Evolutionary conservation across 345 rosid genomes (phyloP), one percentile per base, ranked within the genome.

Genomic region (Eucalyptus marginata): DNA sequence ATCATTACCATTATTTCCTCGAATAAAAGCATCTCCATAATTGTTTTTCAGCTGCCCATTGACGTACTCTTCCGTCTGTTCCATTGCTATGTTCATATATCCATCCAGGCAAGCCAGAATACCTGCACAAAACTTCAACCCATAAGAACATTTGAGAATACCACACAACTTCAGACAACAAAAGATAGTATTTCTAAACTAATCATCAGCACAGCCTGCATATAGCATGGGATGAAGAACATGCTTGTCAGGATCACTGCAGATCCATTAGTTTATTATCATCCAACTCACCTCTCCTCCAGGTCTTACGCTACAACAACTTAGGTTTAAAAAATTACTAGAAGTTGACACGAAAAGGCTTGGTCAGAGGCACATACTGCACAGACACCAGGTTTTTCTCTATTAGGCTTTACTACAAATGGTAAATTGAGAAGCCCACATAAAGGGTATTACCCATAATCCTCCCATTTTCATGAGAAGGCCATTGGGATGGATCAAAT

Each of bases 1-100:
- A 29, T 71, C 89, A 25, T 87, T 93, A 96, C 98, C 99, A 25
- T 98, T 98, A 90, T 98, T 98, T 89, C 99, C 99, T 80, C 99
- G 98, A 86, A 98, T 98, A 88, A 98, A 97, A 88, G 99, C 99
- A 76, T 98, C 99, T 1, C 99, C 99, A 25, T 98, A 98, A 89
- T 98, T 98, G 89, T 98, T 97, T 91, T 98, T 98, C 87, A 98
- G 92, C 58, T 52, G 58, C 58, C 58, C 58, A 20, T 52, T 52
- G 58, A 52, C 58, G 58, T 52, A 52, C 58, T 52, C 58, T 52
- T 52, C 58, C 25, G 58, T 52, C 58, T 52, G 58, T 52, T 52
- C 58, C 58, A 52, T 52, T 8, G 58, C 58, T 52, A 52, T 52
- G 58, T 52, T 52, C 58, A 52, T 52, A 52, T 52, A 52, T 52